phyloP scores from a whole-genome alignment of 495 filamentous ascomycete genomes.

The Pyrenula massariospora region DNA sequence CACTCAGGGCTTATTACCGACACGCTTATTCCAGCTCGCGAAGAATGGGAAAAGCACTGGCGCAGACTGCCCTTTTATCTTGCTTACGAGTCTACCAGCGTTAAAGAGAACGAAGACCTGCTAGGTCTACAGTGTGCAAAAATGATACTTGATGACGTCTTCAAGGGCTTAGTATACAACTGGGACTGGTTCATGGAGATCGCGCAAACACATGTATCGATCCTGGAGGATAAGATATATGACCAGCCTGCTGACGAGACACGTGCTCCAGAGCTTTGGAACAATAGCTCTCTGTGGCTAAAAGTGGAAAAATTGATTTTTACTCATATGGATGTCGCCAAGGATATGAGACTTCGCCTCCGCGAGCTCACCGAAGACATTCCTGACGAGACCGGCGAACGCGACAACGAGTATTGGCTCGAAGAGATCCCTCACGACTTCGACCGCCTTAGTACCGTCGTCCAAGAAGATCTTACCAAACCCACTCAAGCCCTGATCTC shows the following conservation, averaged over 20 bases:
- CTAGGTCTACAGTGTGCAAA: constrained; percentile 36
- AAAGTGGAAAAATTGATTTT: constrained; percentile 42
- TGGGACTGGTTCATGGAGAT: constrained; percentile 36
- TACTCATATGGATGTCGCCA: constrained; percentile 32
- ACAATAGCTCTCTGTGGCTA: constrained; percentile 35
- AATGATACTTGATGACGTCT: constrained; percentile 36
- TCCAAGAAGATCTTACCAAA: constrained; percentile 38
- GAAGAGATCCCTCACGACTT: constrained; percentile 24
- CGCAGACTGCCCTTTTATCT: constrained; percentile 38
- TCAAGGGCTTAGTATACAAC: constrained; percentile 27
- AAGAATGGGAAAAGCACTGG: constrained; percentile 39
- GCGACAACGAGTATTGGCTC: constrained; percentile 23
- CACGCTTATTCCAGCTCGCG: constrained; percentile 34
- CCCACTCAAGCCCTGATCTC: constrained; percentile 29
- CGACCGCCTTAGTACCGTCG: constrained; percentile 24
- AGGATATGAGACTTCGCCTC: constrained; percentile 28
- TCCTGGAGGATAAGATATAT: constrained; percentile 46
- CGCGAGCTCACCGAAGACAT: constrained; percentile 13
- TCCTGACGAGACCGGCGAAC: background rate
- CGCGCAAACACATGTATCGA: constrained; percentile 30
- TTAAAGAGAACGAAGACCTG: constrained; percentile 16
- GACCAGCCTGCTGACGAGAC: constrained; percentile 43
- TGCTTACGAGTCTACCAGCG: constrained; percentile 15
- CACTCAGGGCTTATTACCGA: constrained; percentile 29
- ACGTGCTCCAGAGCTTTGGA: constrained; percentile 43